These are phyloP conservation scores for Kuraishia hungarica DNA, from an alignment of 805 yeast species.

Conservation along the genomic window DNA sequence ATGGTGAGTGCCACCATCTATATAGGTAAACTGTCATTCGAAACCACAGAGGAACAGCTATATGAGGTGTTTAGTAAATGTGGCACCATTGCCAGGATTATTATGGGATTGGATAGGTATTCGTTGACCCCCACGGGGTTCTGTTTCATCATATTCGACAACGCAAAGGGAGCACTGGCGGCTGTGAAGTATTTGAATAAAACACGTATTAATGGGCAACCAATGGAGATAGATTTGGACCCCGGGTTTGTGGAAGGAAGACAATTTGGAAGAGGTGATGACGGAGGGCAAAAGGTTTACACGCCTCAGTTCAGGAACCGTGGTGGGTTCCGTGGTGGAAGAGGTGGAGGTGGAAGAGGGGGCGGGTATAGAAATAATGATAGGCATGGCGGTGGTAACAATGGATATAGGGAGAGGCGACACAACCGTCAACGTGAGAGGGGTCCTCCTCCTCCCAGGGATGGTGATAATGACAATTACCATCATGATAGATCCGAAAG, in stretches of 20 bases:
- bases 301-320: slow-evolving; percentile 5
- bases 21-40: slow-evolving; percentile 84
- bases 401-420: slow-evolving; percentile 8
- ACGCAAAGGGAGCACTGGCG: slow-evolving; percentile 63
- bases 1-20: slow-evolving; percentile 70
- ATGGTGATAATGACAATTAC: slow-evolving; percentile 3
- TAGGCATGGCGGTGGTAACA: slow-evolving; percentile 4
- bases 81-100: slow-evolving; percentile 69
- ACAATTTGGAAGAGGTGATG: slow-evolving; percentile 88
- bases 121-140: slow-evolving; percentile 95
- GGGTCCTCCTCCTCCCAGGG: background rate
- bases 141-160: slow-evolving; percentile 77
- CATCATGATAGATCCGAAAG: background rate
- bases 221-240: slow-evolving; percentile 81
- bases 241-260: slow-evolving; percentile 96
- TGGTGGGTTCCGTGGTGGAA: slow-evolving; percentile 19
- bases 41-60: slow-evolving; percentile 92
- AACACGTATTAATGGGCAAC: slow-evolving; percentile 77
- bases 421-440: slow-evolving; percentile 2
- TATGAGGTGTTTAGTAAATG: slow-evolving; percentile 79
- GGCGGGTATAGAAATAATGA: slow-evolving; percentile 6
- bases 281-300: slow-evolving; percentile 73
- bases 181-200: slow-evolving; percentile 77
- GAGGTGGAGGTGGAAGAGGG: slow-evolving; percentile 18
- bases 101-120: slow-evolving; percentile 92